Evolutionary conservation across 1,284 basidiomycete species (phyloP), one percentile per base, ranked within the genome.

Genomic region (Tranzscheliella williamsii): DNA sequence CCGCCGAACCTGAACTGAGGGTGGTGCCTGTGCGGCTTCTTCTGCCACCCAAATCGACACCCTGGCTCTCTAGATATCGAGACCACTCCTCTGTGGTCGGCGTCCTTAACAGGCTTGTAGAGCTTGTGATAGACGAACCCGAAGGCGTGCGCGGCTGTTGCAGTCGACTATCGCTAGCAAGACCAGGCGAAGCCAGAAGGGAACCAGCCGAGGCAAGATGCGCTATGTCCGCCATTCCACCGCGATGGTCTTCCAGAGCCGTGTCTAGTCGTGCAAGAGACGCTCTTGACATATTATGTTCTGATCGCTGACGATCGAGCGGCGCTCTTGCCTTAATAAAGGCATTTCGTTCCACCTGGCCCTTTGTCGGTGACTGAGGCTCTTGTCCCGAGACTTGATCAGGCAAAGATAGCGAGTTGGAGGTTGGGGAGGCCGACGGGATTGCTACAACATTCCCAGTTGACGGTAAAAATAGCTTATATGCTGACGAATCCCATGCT

Each of bases 61-160:
- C 69, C 38, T 73, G 67, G 24, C 61, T 65, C 31, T 70, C 69
- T 11, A 73, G 44, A 32, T 53, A 73, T 5, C 71, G 50, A 13
- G 66, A 67, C 71, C 71, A 73, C 35, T 73, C 71, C 38, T 73
- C 71, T 18, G 70, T 73, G 12, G 71, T 73, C 4, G 71, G 71
- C 30, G 71, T 73, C 17, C 69, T 46, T 3, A 72, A 44, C 16
- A 73, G 42, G 18, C 63, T 52, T 16, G 26, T 50, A 15, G 40
- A 38, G 15, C 44, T 45, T 8, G 33, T 5, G 30, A 62, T 44
- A 18, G 31, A 43, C 5, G 52, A 41, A 38, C 43, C 47, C 11
- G 58, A 62, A 3, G 58, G 58, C 24, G 58, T 55, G 30, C 58
- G 31, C 16, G 21, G 22, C 27, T 27, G 24, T n/a, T 35, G 18